Percentiles rank a stretch among this genome's conserved stretches.
These are phyloP conservation scores for Chimonanthus praecox DNA, from an alignment of 164 flowering plant species.

Conservation along the genomic window DNA sequence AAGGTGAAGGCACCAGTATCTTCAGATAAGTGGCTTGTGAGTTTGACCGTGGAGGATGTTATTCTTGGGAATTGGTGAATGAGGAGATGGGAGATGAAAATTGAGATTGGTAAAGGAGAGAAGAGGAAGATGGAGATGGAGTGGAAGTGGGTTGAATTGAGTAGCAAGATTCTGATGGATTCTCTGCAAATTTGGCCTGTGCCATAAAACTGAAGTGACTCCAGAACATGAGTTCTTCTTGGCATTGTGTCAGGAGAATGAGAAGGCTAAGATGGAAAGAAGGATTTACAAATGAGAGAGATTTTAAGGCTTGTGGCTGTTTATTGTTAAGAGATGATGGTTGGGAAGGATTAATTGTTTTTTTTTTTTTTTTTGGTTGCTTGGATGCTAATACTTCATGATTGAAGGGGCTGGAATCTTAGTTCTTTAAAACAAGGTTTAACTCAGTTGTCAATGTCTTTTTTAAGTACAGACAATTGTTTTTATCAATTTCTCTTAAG, in stretches of 20 bases:
- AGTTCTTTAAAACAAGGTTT: not conserved
- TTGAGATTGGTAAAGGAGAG: slow-evolving; percentile 33
- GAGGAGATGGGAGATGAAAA: slow-evolving; percentile 32
- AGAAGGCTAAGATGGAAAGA: not conserved
- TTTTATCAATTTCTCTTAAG: too few relatives aligned
- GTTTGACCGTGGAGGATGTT: slow-evolving; percentile 16
- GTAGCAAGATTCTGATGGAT: slow-evolving; percentile 31
- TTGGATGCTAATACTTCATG: slow-evolving; percentile 24
- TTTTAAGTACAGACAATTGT: too few relatives aligned
- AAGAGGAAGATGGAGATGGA: slow-evolving; percentile 33
- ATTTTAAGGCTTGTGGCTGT: not conserved
- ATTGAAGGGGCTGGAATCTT: slow-evolving; percentile 8
- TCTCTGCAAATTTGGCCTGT: slow-evolving; percentile 28
- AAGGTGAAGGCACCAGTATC: slow-evolving; percentile 11
- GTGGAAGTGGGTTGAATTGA: slow-evolving; percentile 32
- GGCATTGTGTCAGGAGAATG: slow-evolving; percentile 13
- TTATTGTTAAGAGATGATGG: not conserved
- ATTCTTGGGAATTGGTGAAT: slow-evolving; percentile 21
- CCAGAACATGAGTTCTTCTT: slow-evolving; percentile 26
- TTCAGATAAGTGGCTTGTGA: slow-evolving; percentile 14
- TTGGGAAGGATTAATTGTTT: not conserved
- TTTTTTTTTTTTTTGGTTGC: slow-evolving; percentile 17
- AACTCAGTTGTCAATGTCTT: too few relatives aligned
- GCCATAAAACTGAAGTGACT: slow-evolving; percentile 23
- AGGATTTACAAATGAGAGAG: not conserved